Conservation (phyloP, 768 basidiomycete species). For the Naganishia vishniacii region DNA sequence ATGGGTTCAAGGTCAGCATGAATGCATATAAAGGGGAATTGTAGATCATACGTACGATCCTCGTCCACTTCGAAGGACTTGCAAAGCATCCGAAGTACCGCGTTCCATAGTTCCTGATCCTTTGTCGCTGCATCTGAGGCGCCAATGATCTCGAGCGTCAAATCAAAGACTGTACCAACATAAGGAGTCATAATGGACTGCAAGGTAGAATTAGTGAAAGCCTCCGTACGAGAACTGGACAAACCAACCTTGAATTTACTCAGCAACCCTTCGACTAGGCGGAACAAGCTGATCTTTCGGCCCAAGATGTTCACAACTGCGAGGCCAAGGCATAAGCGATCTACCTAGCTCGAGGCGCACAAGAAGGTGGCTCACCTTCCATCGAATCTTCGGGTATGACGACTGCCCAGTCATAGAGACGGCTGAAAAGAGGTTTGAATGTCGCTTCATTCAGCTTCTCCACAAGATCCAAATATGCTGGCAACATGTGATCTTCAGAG, state of each 20-base stretch:
- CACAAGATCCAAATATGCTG: constrained; percentile 80
- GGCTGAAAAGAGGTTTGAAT: constrained; percentile 86
- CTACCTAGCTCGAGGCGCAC: constrained; percentile 37
- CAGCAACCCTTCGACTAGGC: constrained; percentile 65
- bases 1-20: too few relatives aligned
- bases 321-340: not conserved
- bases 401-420: constrained; percentile 86
- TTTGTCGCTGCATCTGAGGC: constrained; percentile 36
- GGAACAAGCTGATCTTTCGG: constrained; percentile 67
- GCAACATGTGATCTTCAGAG: constrained; percentile 51
- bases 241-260: constrained; percentile 76
- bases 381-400: constrained; percentile 9
- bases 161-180: constrained; percentile 67
- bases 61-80: constrained; percentile 74
- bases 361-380: not conserved
- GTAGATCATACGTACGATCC: constrained; percentile 56
- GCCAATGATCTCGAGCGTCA: constrained; percentile 60
- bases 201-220: constrained; percentile 1
- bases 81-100: constrained; percentile 59
- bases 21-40: not conserved
- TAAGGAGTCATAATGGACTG: constrained; percentile 87
- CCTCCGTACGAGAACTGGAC: not conserved
- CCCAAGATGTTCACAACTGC: not conserved
- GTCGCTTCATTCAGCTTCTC: constrained; percentile 86
- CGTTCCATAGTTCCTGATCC: constrained; percentile 59